phyloP scores from a whole-genome alignment of 1,284 basidiomycete genomes.

The Apiotrichum laibachii region DNA sequence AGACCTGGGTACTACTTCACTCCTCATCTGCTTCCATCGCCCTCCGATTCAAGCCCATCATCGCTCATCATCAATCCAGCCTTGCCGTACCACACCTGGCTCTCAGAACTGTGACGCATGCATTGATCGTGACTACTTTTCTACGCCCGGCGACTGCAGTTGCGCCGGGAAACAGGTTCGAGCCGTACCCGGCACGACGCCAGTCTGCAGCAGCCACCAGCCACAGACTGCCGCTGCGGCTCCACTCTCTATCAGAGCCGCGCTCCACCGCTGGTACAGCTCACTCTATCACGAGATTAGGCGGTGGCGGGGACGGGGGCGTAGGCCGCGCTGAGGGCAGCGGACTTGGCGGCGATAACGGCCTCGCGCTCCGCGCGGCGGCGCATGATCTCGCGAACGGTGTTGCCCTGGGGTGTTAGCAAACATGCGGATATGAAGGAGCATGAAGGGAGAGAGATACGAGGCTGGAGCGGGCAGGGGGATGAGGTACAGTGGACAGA shows the following conservation, averaged over 20 bases:
- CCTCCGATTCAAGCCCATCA: too few relatives aligned
- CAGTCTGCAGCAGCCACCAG: too few relatives aligned
- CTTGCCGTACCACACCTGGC: too few relatives aligned
- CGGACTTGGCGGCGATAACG: conserved; percentile 45
- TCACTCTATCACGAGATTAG: too few relatives aligned
- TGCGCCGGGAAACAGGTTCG: not conserved
- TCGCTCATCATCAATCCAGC: too few relatives aligned
- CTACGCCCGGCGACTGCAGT: not conserved
- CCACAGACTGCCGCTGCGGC: too few relatives aligned
- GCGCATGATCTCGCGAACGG: conserved; percentile 45
- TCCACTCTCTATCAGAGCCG: too few relatives aligned
- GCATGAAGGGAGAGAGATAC: not conserved
- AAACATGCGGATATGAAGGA: too few relatives aligned
- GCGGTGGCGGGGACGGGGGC: not conserved
- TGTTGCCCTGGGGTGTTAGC: conserved; percentile 39
- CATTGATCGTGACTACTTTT: conserved; percentile 10
- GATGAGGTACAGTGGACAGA: too few relatives aligned
- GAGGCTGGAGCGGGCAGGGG: too few relatives aligned
- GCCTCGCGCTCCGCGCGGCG: conserved; percentile 59
- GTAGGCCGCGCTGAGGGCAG: not conserved
- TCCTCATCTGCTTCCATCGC: not conserved
- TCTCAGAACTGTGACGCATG: conserved; percentile 4
- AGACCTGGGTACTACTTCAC: not conserved
- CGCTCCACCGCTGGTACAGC: too few relatives aligned
- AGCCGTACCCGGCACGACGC: too few relatives aligned